These are phyloP conservation scores for Orbilia blumenaviensis DNA, from an alignment of 2,329 filamentous ascomycete species.

Conservation along the genomic window DNA sequence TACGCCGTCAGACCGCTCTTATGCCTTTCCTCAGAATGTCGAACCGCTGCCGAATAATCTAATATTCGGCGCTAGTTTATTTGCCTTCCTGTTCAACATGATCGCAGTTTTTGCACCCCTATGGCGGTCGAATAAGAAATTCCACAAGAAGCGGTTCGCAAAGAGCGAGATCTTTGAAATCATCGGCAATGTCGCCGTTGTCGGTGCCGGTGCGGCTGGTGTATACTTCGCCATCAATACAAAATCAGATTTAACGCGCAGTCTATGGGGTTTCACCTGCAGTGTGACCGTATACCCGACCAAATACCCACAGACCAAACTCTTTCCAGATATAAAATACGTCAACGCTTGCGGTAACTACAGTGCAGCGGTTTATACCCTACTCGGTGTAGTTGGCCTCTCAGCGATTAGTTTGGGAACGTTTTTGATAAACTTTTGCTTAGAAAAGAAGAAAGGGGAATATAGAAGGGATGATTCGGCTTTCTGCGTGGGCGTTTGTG, in stretches of 20 bases:
- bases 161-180: constrained; percentile 35
- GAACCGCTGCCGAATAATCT: constrained; percentile 17
- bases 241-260: constrained; percentile 8
- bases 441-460: constrained; percentile 30
- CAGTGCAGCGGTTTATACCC: constrained; percentile 10
- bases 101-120: background rate
- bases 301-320: background rate
- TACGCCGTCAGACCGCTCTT: background rate
- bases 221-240: constrained; percentile 18
- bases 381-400: background rate
- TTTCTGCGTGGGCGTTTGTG: background rate
- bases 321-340: constrained; percentile 24
- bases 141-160: constrained; percentile 35
- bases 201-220: background rate
- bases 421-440: constrained; percentile 35
- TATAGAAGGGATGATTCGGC: constrained; percentile 16
- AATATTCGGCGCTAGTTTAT: background rate
- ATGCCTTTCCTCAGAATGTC: constrained; percentile 40
- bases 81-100: background rate
- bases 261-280: constrained; percentile 41
- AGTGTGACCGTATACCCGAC: background rate
- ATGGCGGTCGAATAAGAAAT: constrained; percentile 31
- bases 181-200: background rate
- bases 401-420: constrained; percentile 15
- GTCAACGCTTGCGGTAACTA: constrained; percentile 36